Base-by-base conservation (phyloP, 306 rosid species). In the Hylodesmum podocarpum region DNA sequence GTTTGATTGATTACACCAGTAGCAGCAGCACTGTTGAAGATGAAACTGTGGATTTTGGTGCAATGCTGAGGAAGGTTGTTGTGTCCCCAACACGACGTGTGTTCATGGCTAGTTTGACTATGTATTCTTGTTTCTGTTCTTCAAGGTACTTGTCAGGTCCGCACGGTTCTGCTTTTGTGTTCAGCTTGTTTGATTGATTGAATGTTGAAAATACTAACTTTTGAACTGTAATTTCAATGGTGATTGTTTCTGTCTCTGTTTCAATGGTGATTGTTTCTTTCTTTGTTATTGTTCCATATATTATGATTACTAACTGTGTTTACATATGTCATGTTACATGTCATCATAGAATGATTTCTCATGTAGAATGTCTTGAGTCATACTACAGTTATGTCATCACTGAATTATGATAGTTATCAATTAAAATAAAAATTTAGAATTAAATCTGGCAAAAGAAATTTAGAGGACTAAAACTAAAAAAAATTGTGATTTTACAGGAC, bases 71-170 rank as follows among this genome's bases (percentile, higher is more conserved):
- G 59, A 85, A 86, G 65, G 64, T 40, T 70, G 15, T 57, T 55
- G 63, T 75, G 64, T 88, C 79, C 16, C 84, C 87, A 31, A 87
- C 93, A 8, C 86, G 99, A 65, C 87, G 97, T 71, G 82, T 72
- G 70, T 39, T 92, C 75, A 75, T 95, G 79, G 88, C 91, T 58
- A 88, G 92, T 83, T 84, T 89, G 76, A 81, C 86, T 51, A 40
- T 88, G 91, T 84, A 16, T 85, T 83, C 92, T 11, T 72, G 81
- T 80, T 88, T 78, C 68, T 76, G 80, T 73, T 86, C 97, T 88
- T 92, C 99, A 83, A 95, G 99, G 99, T 92, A 90, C 86, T 90
- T 86, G 49, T 78, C 92, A 89, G 98, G 97, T 93, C 82, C 77
- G 97, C 92, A 85, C 88, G 54, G 73, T 87, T 91, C 87, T 55